A percentile compares a stretch with the other conserved stretches of the same genome.
Evolutionary conservation across 139 green algal species (phyloP).

Genomic region (Volvox africanus): DNA sequence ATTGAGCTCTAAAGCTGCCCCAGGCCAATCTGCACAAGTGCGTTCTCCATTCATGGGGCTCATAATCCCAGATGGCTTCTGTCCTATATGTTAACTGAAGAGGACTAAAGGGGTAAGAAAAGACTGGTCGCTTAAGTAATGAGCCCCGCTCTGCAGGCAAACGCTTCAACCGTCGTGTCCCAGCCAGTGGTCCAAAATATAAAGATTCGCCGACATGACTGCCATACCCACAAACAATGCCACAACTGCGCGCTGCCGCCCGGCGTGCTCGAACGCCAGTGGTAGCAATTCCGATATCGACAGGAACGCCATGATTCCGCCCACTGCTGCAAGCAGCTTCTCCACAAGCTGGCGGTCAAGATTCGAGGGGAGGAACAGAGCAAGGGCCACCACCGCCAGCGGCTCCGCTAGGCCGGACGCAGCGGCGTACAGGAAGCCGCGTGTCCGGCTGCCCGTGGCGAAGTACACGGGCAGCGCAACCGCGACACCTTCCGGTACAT

Average conservation of each 20-base stretch:
- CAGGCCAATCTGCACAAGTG: no score
- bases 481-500: slow-evolving; percentile 86
- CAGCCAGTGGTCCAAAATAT: slow-evolving; percentile 59
- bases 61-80: no score
- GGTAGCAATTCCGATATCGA: slow-evolving; percentile 78
- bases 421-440: slow-evolving; percentile 70
- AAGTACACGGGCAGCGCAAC: slow-evolving; percentile 95
- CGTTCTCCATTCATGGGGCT: no score
- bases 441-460: slow-evolving; percentile 72
- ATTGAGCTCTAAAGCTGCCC: no score
- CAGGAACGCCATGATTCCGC: slow-evolving; percentile 81
- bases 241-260: slow-evolving; percentile 47
- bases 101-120: no score
- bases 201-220: slow-evolving; percentile 75
- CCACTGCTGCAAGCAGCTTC: slow-evolving; percentile 65
- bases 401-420: slow-evolving; percentile 73
- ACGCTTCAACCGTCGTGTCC: slow-evolving; percentile 37
- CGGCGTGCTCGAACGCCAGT: slow-evolving; percentile 73
- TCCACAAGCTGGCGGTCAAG: slow-evolving; percentile 65
- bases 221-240: slow-evolving; percentile 77
- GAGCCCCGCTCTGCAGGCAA: no score
- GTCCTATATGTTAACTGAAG: no score
- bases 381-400: slow-evolving; percentile 73
- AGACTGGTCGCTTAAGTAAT: no score
- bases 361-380: slow-evolving; percentile 60